Evolutionary conservation across 2,329 filamentous ascomycete genomes (phyloP).

Genomic region (Akanthomyces muscarius): DNA sequence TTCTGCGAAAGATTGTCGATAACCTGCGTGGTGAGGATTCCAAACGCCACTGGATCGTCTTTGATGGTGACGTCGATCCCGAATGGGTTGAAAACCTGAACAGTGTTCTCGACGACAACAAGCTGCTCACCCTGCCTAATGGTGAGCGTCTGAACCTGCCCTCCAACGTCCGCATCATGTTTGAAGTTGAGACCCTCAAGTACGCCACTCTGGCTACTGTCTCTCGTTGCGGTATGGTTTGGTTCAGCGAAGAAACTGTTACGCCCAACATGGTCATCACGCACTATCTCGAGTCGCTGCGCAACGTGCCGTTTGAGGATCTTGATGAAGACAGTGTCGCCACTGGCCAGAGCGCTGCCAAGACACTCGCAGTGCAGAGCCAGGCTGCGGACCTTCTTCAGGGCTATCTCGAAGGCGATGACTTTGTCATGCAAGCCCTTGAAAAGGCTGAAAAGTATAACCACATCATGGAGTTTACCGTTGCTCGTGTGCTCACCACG

Average conservation of each 20-base stretch:
- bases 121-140: slow-evolving; percentile 92
- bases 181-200: slow-evolving; percentile 96
- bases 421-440: slow-evolving; percentile 76
- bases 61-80: slow-evolving; percentile 97
- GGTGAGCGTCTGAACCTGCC: slow-evolving; percentile 96
- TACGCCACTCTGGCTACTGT: slow-evolving; percentile 98
- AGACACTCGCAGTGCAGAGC: slow-evolving; percentile 72
- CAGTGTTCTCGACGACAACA: slow-evolving; percentile 98
- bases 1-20: slow-evolving; percentile 95
- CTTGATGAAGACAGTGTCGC: slow-evolving; percentile 86
- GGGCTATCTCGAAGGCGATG: slow-evolving; percentile 69
- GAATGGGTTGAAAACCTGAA: slow-evolving; percentile 99
- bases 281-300: slow-evolving; percentile 83
- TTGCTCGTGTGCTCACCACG: slow-evolving; percentile 84
- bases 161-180: slow-evolving; percentile 97
- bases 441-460: slow-evolving; percentile 73
- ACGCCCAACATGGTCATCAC: slow-evolving; percentile 87
- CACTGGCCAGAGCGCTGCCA: slow-evolving; percentile 70
- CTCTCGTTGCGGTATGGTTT: slow-evolving; percentile 99
- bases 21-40: slow-evolving; percentile 95
- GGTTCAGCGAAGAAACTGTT: slow-evolving; percentile 98
- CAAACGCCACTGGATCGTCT: slow-evolving; percentile 98
- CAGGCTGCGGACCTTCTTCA: slow-evolving; percentile 77
- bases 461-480: slow-evolving; percentile 98
- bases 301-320: slow-evolving; percentile 84